Conservation (phyloP, 139 green algal genomes). For the Coelastrella sp. region DNA sequence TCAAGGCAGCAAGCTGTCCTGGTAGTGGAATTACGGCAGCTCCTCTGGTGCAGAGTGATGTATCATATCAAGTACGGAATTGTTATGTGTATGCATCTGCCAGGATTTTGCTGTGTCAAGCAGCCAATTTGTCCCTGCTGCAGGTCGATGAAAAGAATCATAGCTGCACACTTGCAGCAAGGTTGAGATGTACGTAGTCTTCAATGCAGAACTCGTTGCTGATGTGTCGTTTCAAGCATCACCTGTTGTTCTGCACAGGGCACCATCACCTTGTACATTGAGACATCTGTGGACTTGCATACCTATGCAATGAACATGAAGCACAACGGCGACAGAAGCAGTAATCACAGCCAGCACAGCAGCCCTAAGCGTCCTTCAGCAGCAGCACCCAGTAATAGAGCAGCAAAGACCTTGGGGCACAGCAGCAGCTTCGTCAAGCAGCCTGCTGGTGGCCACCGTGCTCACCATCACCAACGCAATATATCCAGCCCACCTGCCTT, state of each 20-base stretch:
- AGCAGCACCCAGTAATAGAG: background rate
- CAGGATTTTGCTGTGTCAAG: background rate
- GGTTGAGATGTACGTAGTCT: too few species aligned
- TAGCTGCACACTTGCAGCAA: too few species aligned
- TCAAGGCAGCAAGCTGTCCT: background rate
- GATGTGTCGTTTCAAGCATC: background rate
- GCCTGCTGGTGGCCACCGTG: background rate
- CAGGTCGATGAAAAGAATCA: too few species aligned
- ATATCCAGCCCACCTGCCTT: background rate
- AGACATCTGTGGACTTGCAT: slow-evolving; percentile 3
- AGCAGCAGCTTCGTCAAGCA: background rate
- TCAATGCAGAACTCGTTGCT: background rate
- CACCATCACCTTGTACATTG: background rate
- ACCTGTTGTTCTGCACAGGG: background rate
- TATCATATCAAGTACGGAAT: background rate
- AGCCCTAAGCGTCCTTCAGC: background rate
- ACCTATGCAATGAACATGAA: background rate
- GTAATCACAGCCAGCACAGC: background rate
- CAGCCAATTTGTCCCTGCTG: too few species aligned
- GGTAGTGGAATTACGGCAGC: background rate
- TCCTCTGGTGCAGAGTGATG: background rate
- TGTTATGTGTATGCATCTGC: background rate
- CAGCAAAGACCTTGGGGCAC: background rate
- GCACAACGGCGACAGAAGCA: background rate
- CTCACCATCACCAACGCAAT: background rate